Conservation (phyloP, 352 stramenopile genomes). For the Vaucheria bursata region DNA sequence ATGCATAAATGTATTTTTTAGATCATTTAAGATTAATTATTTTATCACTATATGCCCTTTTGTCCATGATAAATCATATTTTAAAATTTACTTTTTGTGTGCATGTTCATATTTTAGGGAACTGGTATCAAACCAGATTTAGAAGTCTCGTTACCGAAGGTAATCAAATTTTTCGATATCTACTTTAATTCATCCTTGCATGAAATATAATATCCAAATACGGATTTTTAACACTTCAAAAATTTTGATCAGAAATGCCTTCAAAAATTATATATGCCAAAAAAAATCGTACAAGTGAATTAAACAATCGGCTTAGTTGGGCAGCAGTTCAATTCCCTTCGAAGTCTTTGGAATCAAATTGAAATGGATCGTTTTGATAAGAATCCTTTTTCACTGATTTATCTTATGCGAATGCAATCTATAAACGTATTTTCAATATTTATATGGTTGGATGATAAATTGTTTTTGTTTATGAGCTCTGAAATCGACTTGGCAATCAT, state of each 20-base stretch:
- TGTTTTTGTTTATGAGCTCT: neutral
- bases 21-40: neutral
- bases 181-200: neutral
- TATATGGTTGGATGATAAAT: neutral
- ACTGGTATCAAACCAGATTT: slow-evolving; percentile 8
- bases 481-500: neutral
- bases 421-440: neutral
- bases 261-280: neutral
- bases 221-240: neutral
- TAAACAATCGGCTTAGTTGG: no score
- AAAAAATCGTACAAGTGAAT: neutral
- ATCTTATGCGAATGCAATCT: neutral
- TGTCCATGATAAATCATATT: neutral
- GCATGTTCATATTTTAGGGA: neutral
- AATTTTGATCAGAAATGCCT: neutral
- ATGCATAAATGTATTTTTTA: neutral
- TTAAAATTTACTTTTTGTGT: neutral
- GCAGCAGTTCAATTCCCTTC: no score
- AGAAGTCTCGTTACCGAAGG: neutral
- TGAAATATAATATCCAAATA: neutral
- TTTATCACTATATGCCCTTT: neutral
- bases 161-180: neutral
- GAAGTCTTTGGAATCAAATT: no score
- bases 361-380: no score
- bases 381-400: no score